These are phyloP conservation scores for Physaria fendleri DNA, from an alignment of 345 rosid species.

Conservation along the genomic window DNA sequence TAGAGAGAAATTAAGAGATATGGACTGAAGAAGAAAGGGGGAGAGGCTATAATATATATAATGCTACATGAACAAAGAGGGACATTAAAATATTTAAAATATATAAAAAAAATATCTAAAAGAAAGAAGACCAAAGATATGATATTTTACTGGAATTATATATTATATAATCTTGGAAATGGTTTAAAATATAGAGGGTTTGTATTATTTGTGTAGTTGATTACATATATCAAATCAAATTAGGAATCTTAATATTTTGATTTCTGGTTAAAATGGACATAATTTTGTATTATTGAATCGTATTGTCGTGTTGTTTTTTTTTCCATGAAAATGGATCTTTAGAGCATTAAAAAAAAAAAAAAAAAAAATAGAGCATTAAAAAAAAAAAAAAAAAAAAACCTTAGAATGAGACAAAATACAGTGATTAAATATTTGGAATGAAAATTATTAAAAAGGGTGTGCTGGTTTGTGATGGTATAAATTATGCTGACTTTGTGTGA, in stretches of 20 bases:
- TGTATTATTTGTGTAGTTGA: neutral
- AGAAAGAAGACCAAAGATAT: neutral
- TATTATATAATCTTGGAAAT: neutral
- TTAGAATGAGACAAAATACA: neutral
- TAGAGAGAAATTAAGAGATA: neutral
- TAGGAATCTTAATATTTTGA: neutral
- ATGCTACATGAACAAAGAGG: neutral
- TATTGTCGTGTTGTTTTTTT: neutral
- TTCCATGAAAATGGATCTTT: neutral
- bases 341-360: too few species aligned
- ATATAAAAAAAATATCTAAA: neutral
- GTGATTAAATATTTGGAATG: too few species aligned
- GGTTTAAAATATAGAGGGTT: neutral
- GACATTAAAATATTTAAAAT: slow-evolving; percentile 4
- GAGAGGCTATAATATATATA: neutral
- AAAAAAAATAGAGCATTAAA: neutral
- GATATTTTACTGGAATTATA: neutral
- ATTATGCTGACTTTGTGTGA: slow-evolving; percentile 17
- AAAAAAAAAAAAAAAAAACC: neutral
- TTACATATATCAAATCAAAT: neutral
- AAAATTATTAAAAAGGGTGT: too few species aligned
- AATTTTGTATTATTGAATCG: neutral
- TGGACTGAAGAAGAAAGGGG: slow-evolving; percentile 10
- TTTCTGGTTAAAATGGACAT: neutral
- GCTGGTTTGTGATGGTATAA: slow-evolving; percentile 9